Base-by-base conservation (phyloP, 768 basidiomycete species). In the Clavaria fumosa region DNA sequence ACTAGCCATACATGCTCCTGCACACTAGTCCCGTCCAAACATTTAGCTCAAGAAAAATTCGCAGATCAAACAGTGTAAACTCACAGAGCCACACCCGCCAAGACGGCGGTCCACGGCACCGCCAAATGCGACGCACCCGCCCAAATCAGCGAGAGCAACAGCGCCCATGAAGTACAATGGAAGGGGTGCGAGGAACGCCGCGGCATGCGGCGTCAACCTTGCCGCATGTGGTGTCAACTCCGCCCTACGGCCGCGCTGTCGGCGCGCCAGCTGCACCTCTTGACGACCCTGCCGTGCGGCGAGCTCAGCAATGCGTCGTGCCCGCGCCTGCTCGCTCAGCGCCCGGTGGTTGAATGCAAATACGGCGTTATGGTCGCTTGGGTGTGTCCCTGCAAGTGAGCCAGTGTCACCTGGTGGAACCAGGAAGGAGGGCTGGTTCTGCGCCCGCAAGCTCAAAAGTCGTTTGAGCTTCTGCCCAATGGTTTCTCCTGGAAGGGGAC, bases 361-460 rank as follows among this genome's bases (percentile, higher is more conserved):
- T 3, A 70, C 54, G 1, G 64, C 56, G 41, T 69, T 67, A 45
- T 75, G 72, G 31, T 69, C 58, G 44, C 69, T 71, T 1, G 73
- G 66, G 45, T 75, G 72, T 1, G 73, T 74, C 1, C 64, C 67
- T 0, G 60, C 58, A 38, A 65, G 58, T 17, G 62, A 54, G 26
- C 64, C 62, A 10, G 48, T 43, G 15, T 51, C 55, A 14, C 55
- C 42, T 4, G 54, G 51, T 0, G 59, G 56, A 2, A 56, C 43
- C 27, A 66, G 58, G 33, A 57, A 46, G 38, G 57, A 47, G 14
- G 54, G 45, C 42, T 32, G 21, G 35, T 38, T 23, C 31, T 43
- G 21, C n/a, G n/a, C n/a, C n/a, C n/a, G n/a, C n/a, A n/a, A n/a
- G 36, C 27, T 11, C 23, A 40, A 23, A 9, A 59, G 41, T 4